Evolutionary conservation across 2,329 filamentous ascomycete species (phyloP).

Genomic region (Aspergillus flavus): DNA sequence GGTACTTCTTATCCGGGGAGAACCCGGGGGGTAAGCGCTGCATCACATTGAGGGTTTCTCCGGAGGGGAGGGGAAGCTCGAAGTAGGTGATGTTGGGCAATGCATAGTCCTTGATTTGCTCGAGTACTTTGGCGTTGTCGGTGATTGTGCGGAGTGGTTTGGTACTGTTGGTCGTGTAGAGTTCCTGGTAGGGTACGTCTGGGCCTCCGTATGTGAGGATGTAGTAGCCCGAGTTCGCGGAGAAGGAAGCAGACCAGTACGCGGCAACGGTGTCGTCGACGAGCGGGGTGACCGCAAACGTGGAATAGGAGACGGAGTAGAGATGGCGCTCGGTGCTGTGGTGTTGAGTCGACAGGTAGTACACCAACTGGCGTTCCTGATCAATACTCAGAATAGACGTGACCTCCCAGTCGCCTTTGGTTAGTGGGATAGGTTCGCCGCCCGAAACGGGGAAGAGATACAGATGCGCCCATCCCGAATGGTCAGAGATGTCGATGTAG

Average conservation of each 20-base stretch:
- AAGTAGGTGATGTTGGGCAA: slow-evolving; percentile 67
- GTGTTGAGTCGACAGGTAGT: slow-evolving; percentile 66
- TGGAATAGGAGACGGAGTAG: slow-evolving; percentile 64
- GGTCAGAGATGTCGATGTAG: slow-evolving; percentile 69
- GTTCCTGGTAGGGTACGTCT: slow-evolving; percentile 69
- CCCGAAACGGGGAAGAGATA: slow-evolving; percentile 65
- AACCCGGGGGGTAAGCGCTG: slow-evolving; percentile 68
- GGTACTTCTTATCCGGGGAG: slow-evolving; percentile 64
- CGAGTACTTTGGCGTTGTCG: slow-evolving; percentile 60
- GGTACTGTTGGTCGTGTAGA: slow-evolving; percentile 61
- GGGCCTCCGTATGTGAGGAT: slow-evolving; percentile 67
- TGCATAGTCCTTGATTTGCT: slow-evolving; percentile 60
- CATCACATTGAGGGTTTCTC: slow-evolving; percentile 65
- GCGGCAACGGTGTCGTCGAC: slow-evolving; percentile 63
- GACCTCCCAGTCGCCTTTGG: slow-evolving; percentile 68
- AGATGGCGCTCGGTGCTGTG: slow-evolving; percentile 70
- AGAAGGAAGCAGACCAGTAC: slow-evolving; percentile 68
- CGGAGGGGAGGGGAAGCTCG: slow-evolving; percentile 63
- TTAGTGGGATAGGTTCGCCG: slow-evolving; percentile 60
- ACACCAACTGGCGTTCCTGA: slow-evolving; percentile 57
- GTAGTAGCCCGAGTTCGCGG: slow-evolving; percentile 63
- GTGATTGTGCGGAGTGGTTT: slow-evolving; percentile 61
- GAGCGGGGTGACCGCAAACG: slow-evolving; percentile 57
- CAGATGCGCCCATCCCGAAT: slow-evolving; percentile 66
- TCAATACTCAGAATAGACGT: slow-evolving; percentile 63